These are phyloP conservation scores for Mortierella sp. DNA, from an alignment of 371 early-diverging fungal genomes.

Conservation along the genomic window DNA sequence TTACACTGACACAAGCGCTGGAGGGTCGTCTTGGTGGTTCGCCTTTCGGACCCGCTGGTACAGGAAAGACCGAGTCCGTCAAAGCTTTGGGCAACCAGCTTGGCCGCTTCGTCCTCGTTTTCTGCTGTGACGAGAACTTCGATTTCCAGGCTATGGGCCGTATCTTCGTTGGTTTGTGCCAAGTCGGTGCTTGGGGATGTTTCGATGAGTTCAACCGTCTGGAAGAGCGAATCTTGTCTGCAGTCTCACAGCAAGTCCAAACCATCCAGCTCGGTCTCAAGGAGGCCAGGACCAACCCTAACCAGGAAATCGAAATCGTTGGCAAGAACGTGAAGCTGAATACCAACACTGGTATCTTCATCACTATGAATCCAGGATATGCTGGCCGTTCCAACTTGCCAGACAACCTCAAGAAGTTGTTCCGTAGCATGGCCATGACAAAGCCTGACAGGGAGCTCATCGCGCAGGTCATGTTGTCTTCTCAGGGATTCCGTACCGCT, in stretches of 20 bases:
- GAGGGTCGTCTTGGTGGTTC: constrained; percentile 94
- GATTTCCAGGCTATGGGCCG: constrained; percentile 99
- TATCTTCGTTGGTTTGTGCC: constrained; percentile 98
- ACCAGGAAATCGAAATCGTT: constrained; percentile 91
- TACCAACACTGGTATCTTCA: constrained; percentile 95
- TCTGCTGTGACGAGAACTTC: constrained; percentile 99
- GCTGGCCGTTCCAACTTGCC: constrained; percentile 98
- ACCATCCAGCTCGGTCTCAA: constrained; percentile 96
- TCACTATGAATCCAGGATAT: constrained; percentile 99
- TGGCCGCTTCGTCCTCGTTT: constrained; percentile 97
- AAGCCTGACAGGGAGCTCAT: constrained; percentile 97
- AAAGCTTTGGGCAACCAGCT: constrained; percentile 97
- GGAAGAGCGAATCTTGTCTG: constrained; percentile 96
- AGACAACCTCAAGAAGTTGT: constrained; percentile 98
- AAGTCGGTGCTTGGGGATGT: constrained; percentile 99
- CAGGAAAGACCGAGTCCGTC: constrained; percentile 99
- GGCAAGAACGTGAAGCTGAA: constrained; percentile 89
- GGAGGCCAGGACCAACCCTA: constrained; percentile 67
- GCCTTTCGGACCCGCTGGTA: constrained; percentile 98
- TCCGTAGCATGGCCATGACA: constrained; percentile 98
- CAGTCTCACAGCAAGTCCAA: constrained; percentile 98
- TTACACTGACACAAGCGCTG: constrained; percentile 97
- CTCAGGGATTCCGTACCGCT: constrained; percentile 98
- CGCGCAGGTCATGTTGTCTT: constrained; percentile 98
- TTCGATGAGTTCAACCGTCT: constrained; percentile 99